Percentiles rank a stretch among this genome's conserved stretches.
phyloP scores from a whole-genome alignment of 2,329 filamentous ascomycete species.

The Teratosphaeriaceae sp. region DNA sequence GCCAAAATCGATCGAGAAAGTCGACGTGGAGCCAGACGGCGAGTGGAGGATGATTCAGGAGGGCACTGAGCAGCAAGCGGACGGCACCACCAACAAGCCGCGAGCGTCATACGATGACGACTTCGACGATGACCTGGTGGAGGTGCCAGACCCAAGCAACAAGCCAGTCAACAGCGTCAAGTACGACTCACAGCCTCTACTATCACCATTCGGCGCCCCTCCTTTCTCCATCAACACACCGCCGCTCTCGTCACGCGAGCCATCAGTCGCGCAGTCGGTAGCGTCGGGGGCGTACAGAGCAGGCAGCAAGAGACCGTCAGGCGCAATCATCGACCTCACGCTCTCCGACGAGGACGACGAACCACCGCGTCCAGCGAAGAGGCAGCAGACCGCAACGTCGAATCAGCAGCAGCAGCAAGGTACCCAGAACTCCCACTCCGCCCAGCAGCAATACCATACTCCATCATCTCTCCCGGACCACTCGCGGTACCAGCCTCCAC shows the following conservation, averaged over 20 bases:
- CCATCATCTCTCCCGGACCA: conserved; percentile 10
- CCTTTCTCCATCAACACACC: conserved; percentile 37
- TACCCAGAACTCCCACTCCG: conserved; percentile 1
- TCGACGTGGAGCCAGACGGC: conserved; percentile 83
- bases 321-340: conserved; percentile 44
- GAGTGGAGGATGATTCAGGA: conserved; percentile 57
- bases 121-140: conserved; percentile 40
- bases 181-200: conserved; percentile 25
- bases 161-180: conserved; percentile 33
- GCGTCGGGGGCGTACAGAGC: conserved; percentile 26
- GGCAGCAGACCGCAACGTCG: conserved; percentile 16
- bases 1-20: conserved; percentile 65
- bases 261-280: conserved; percentile 28
- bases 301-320: conserved; percentile 37
- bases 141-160: conserved; percentile 31
- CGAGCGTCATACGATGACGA: conserved; percentile 32
- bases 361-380: conserved; percentile 28
- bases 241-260: conserved; percentile 40
- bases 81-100: conserved; percentile 30
- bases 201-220: conserved; percentile 14
- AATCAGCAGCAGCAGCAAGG: conserved; percentile 4
- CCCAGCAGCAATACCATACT: conserved; percentile 5
- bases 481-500: conserved; percentile 4
- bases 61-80: conserved; percentile 33
- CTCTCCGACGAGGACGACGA: conserved; percentile 43